Percentiles rank a stretch among this genome's conserved stretches.
Conservation (phyloP, 768 basidiomycete species). For the Pulveroboletus ravenelii region DNA sequence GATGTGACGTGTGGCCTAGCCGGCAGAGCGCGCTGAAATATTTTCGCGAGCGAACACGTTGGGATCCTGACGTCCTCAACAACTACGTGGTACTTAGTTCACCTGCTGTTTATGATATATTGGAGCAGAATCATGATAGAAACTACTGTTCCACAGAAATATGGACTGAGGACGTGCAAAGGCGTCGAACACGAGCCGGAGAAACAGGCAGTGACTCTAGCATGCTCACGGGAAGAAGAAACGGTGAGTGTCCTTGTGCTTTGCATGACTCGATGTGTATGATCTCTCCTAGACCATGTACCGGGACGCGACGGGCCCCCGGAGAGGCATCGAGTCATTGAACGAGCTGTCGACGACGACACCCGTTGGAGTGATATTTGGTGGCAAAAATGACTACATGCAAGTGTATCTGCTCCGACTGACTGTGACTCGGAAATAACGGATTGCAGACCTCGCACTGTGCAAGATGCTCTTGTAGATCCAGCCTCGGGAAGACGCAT, state of each 20-base stretch:
- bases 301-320: conserved; percentile 49
- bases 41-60: conserved; percentile 37
- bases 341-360: conserved; percentile 35
- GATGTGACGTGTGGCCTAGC: conserved; percentile 50
- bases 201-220: conserved; percentile 42
- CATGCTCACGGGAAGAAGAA: conserved; percentile 61
- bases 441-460: conserved; percentile 23
- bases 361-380: conserved; percentile 54
- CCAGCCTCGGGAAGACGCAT: conserved; percentile 21
- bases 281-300: conserved; percentile 52
- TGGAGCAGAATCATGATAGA: neutral
- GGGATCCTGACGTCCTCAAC: conserved; percentile 52
- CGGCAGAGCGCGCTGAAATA: conserved; percentile 37
- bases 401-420: conserved; percentile 20
- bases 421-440: neutral
- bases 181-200: conserved; percentile 25
- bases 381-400: conserved; percentile 50
- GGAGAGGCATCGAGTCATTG: conserved; percentile 47
- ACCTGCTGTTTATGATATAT: neutral
- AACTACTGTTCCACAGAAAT: conserved; percentile 31
- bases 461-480: conserved; percentile 32
- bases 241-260: conserved; percentile 37
- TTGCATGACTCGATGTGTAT: neutral
- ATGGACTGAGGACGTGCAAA: conserved; percentile 41
- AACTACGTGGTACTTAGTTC: conserved; percentile 46